These are phyloP conservation scores for Solanum ossicruentum DNA, from an alignment of 257 asterid species.

Conservation along the genomic window DNA sequence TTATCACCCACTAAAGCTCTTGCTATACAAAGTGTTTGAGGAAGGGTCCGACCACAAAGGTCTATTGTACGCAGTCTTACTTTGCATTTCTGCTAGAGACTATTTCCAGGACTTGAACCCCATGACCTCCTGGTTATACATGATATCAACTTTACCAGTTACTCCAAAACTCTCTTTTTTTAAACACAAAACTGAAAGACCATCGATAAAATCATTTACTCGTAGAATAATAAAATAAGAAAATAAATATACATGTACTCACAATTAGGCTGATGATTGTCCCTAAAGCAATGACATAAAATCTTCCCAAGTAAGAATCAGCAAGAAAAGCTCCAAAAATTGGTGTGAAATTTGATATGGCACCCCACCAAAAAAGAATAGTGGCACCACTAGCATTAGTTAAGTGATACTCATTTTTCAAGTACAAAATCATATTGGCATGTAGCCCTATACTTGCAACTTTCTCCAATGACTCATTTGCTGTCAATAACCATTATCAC, in stretches of 20 bases:
- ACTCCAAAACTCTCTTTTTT: no score
- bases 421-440: slow-evolving; percentile 51
- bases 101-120: no score
- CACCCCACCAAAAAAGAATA: slow-evolving; percentile 46
- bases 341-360: slow-evolving; percentile 53
- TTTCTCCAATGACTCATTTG: slow-evolving; percentile 70
- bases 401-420: slow-evolving; percentile 33
- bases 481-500: slow-evolving; percentile 9
- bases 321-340: slow-evolving; percentile 70
- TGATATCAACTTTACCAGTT: no score
- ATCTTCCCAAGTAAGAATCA: slow-evolving; percentile 72
- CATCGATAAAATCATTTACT: no score
- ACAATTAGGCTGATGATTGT: slow-evolving; percentile 34
- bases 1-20: neutral
- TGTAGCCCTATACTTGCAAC: slow-evolving; percentile 52
- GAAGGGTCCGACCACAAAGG: no score
- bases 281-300: slow-evolving; percentile 36
- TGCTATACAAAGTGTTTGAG: no score
- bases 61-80: no score
- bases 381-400: slow-evolving; percentile 29
- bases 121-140: no score
- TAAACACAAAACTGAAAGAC: no score
- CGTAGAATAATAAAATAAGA: neutral
- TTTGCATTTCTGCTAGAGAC: no score
- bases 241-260: neutral